Evolutionary conservation across 2,329 filamentous ascomycete genomes (phyloP).

Genomic region (Aspergillus vadensis): DNA sequence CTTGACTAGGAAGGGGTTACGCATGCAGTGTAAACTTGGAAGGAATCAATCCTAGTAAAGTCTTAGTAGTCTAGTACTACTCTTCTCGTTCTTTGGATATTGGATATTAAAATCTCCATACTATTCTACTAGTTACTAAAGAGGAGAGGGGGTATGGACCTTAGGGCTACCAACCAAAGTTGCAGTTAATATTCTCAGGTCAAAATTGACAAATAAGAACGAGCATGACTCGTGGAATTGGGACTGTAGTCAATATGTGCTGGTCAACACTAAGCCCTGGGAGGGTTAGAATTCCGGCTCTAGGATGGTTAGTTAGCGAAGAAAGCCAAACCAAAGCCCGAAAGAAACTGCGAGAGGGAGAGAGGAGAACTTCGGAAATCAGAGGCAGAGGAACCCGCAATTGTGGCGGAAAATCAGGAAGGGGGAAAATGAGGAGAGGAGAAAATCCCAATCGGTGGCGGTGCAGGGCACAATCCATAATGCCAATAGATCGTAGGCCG

Average conservation of each 20-base stretch:
- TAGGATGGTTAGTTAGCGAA: too few relatives aligned
- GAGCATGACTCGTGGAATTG: not conserved
- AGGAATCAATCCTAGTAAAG: too few relatives aligned
- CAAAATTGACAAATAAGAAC: not conserved
- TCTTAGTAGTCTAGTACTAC: too few relatives aligned
- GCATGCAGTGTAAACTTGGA: not conserved
- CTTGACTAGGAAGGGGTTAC: not conserved
- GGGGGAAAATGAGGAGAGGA: too few relatives aligned
- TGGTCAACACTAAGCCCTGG: not conserved
- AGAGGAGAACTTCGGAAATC: not conserved
- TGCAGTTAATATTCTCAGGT: not conserved
- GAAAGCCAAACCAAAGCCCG: not conserved
- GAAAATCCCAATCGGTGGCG: conserved; percentile 14
- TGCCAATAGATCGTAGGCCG: conserved; percentile 17
- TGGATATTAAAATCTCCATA: too few relatives aligned
- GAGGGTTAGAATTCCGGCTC: not conserved
- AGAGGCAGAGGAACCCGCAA: conserved; percentile 5
- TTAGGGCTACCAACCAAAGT: not conserved
- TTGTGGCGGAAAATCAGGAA: too few relatives aligned
- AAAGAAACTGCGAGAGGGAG: not conserved
- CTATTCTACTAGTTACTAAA: too few relatives aligned
- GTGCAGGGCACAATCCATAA: conserved; percentile 7
- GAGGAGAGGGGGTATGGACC: not conserved
- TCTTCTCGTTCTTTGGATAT: too few relatives aligned
- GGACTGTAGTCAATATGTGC: not conserved